Base-by-base conservation (phyloP, 2,329 filamentous ascomycete genomes). In the Fusarium sp. region DNA sequence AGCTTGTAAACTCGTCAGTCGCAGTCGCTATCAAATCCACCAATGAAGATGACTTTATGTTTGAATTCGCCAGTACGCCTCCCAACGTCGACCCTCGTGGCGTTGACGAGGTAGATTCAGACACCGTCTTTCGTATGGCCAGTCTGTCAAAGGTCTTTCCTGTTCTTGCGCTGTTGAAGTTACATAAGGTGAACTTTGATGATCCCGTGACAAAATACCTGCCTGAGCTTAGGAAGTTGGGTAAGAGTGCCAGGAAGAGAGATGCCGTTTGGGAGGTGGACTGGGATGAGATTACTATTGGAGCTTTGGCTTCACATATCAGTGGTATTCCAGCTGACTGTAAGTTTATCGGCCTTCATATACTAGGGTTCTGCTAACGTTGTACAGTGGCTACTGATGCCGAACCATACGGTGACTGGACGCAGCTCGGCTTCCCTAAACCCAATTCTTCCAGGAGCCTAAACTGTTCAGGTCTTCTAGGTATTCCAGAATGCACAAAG, bases 381-480 rank as follows among this genome's bases (percentile, higher is more conserved):
- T 2, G 0, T 13, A 1, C 6, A 68, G 65, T 68, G 45, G 20
- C 7, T 7, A 43, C 65, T 1, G 65, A 68, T 20, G 47, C 63
- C 3, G n/a, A 43, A 16, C 54, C 65, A 7, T 68, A 68, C 3
- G 65, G 59, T 2, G 64, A 68, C 28, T 68, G 63, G 63, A 64
- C 63, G 1, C n/a, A 16, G 3, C 54, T 68, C 10, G 65, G 65
- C 0, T 64, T 37, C 0, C 64, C 65, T 0, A 2, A 18, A 0
- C 14, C 16, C 9, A 58, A 68, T 2, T 20, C 40, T 4, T 48
- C 63, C 3, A 59, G 11, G n/a, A 55, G 32, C 1, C 49, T 68
- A 5, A 68, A 68, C 8, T 68, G 65, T 7, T 68, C 65, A 6
- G 65, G 65, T 0, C 10, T 68, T 9, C 16, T 68, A 0, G 64